These are phyloP conservation scores for Pseudogymnoascus verrucosus DNA, from an alignment of 2,329 filamentous ascomycete species.

Conservation along the genomic window DNA sequence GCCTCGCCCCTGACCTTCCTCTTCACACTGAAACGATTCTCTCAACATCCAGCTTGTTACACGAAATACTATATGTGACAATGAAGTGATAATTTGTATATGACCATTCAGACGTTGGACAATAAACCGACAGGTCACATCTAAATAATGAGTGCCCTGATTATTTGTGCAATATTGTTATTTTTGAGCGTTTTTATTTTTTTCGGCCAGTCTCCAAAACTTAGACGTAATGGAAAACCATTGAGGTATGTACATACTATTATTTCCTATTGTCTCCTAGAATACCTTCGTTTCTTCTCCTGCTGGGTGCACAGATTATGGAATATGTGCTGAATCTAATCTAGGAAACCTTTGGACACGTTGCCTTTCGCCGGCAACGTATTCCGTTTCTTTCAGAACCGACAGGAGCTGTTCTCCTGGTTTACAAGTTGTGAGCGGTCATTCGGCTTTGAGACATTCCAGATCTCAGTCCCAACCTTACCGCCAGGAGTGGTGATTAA, in stretches of 20 bases:
- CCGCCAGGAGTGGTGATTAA: constrained; percentile 57
- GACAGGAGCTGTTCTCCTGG: constrained; percentile 54
- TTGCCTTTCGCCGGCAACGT: constrained; percentile 52
- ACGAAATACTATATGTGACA: not conserved
- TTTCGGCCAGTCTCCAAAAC: constrained; percentile 13
- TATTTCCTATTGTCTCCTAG: not conserved
- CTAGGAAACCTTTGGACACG: constrained; percentile 26
- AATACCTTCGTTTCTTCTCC: not conserved
- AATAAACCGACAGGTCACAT: not conserved
- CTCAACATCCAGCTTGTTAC: not conserved
- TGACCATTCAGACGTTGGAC: not conserved
- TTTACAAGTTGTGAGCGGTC: constrained; percentile 49
- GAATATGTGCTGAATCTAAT: constrained; percentile 9
- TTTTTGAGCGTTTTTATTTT: not conserved
- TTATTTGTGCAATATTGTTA: constrained; percentile 2
- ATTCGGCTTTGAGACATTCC: constrained; percentile 52
- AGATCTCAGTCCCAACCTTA: constrained; percentile 53
- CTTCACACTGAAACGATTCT: not conserved
- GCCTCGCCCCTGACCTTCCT: not conserved
- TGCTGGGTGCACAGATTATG: not conserved
- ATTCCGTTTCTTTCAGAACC: constrained; percentile 50
- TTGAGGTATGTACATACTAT: constrained; percentile 21
- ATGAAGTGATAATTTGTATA: not conserved
- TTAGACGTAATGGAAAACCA: constrained; percentile 23
- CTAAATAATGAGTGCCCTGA: not conserved